Evolutionary conservation across 2,329 filamentous ascomycete species (phyloP), one percentile per base, ranked within the genome.

Genomic region (Clarireedia paspali): DNA sequence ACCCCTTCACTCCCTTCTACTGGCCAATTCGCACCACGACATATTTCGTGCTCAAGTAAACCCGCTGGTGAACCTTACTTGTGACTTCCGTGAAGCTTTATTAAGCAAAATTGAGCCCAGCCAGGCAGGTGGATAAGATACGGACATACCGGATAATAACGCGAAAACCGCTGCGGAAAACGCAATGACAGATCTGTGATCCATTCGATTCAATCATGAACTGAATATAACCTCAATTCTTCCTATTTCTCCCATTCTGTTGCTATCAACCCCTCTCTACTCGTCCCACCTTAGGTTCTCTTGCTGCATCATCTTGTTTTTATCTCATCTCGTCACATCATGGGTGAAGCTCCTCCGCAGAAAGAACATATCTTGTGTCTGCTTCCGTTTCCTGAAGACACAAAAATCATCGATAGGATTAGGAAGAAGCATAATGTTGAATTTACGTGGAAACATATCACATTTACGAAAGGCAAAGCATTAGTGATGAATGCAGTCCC

Each of bases 261-360:
- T 27, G 9, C 46, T 38, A 20, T 50, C 26, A 7, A 24, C 23
- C 36, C 12, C 17, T 34, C 10, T 23, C 42, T 24, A 40, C 12
- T 34, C 14, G 9, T 30, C 10, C n/a, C 40, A 10, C 5, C 15
- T 30, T 12, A 34, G 30, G 12, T 12, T 34, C 10, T 14, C 9
- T 27, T 27, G 7, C 26, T 27, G 10, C 12, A 34, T 12, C 12
- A 10, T 6, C 10, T 26, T 9, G 12, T 26, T n/a, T 48, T 4
- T 39, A 17, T 5, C 27, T 40, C 10, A 48, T 17, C 14, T 46
- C 56, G 50, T 48, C 49, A 23, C 39, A 50, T 63, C 56, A 78
- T 79, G 75, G 76, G 75, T 20, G 75, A 74, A 57, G 74, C 72
- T 53, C 63, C 72, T 52, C 67, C 66, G 48, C 40, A 62, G 20